Conservation (phyloP, 106 monocot species). For the Acanthochlamys bracteata region DNA sequence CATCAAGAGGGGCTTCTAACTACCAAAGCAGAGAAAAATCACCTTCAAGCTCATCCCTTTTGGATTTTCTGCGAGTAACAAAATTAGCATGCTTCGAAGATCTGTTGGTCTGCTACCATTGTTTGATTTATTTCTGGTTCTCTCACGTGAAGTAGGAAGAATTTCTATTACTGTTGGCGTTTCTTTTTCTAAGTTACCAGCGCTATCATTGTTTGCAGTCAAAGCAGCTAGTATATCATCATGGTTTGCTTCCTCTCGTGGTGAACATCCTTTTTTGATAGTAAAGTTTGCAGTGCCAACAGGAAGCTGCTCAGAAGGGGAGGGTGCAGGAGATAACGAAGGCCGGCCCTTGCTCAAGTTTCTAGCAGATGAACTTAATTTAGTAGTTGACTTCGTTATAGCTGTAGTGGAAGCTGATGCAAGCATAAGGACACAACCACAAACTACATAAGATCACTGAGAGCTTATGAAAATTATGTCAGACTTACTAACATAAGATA, state of each 20-base stretch:
- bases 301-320: conserved; percentile 42
- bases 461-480: not conserved
- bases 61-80: conserved; percentile 46
- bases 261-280: conserved; percentile 17
- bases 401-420: conserved; percentile 28
- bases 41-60: conserved; percentile 89
- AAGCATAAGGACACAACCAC: not conserved
- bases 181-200: conserved; percentile 46
- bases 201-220: conserved; percentile 36
- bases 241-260: conserved; percentile 18
- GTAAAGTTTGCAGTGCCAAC: conserved; percentile 23
- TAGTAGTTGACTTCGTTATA: conserved; percentile 44
- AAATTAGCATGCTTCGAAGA: conserved; percentile 41
- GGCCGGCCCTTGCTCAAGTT: conserved; percentile 18
- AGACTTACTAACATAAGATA: not conserved
- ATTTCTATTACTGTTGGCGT: conserved; percentile 8
- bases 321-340: conserved; percentile 37
- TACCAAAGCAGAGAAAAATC: not conserved
- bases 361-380: conserved; percentile 29
- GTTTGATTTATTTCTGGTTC: conserved; percentile 8
- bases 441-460: not conserved
- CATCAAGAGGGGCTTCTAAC: not conserved
- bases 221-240: conserved; percentile 31
- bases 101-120: conserved; percentile 28
- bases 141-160: conserved; percentile 15